Evolutionary conservation across 2,329 filamentous ascomycete genomes (phyloP), one percentile per base, ranked within the genome.

Genomic region (Fusarium nelsonii): DNA sequence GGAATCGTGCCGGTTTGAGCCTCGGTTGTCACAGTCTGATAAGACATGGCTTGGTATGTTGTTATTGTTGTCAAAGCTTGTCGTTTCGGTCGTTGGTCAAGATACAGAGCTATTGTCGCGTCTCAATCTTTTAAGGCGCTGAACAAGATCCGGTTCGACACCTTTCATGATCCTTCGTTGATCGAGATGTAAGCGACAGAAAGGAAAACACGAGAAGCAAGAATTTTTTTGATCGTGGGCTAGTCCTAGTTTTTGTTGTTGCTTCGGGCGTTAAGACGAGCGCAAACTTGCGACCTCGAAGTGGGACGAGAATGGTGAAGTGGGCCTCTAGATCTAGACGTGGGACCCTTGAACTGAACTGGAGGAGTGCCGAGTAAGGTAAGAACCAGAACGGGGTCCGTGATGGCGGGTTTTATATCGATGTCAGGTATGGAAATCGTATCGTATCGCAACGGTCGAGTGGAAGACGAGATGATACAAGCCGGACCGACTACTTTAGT

Each of bases 101-200:
- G 73, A 73, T 52, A 73, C 59, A 60, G 62, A 70, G 55, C 60
- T 71, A 61, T 71, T 70, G 53, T 71, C 61, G 63, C 70, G 70
- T 66, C 67, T 73, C 65, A 74, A 54, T 71, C 65, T 68, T 58
- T 70, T 63, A 65, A 75, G 72, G 71, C 73, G 71, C 62, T 74
- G 68, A 53, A 65, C 57, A 72, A 70, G 55, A 65, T 58, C 60
- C 33, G 62, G 60, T 46, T 71, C 69, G 64, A 63, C 70, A 58
- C 70, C 62, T 72, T 72, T 75, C 73, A 75, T 75, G 69, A 61
- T 75, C 65, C 69, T 53, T 73, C 69, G 69, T 71, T 48, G 61
- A 61, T 70, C 28, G 67, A 67, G 68, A 70, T 54, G 46, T 23
- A 6, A 23, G 4, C 4, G 28, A 56, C 50, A 18, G 44, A 34